Evolutionary conservation across 2,329 filamentous ascomycete species (phyloP).

Genomic region (Trichoderma arundinaceum): DNA sequence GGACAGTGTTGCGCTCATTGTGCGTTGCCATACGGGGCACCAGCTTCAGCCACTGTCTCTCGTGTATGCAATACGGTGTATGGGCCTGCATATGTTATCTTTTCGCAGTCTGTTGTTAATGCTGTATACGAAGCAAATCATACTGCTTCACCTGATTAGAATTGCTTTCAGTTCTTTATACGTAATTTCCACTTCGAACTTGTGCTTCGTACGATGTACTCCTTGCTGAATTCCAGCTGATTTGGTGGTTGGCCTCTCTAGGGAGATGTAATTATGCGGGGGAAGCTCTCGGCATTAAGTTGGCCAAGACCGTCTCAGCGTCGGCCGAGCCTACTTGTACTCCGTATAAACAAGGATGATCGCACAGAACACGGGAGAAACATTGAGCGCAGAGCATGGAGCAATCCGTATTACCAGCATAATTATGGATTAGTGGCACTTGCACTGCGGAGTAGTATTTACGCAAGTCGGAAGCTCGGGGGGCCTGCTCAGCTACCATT

Average conservation of each 20-base stretch:
- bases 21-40: too few species aligned
- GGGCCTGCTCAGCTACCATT: neutral
- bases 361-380: neutral
- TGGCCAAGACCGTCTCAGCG: neutral
- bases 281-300: slow-evolving; percentile 1
- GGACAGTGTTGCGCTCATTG: too few species aligned
- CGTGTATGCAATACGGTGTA: too few species aligned
- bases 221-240: neutral
- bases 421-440: neutral
- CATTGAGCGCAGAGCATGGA: neutral
- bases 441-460: neutral
- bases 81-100: too few species aligned
- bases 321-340: slow-evolving; percentile 3
- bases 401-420: neutral
- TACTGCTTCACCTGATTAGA: too few species aligned
- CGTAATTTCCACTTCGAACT: too few species aligned
- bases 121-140: too few species aligned
- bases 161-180: too few species aligned
- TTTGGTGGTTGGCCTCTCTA: neutral
- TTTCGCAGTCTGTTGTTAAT: too few species aligned
- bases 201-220: too few species aligned
- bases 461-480: neutral
- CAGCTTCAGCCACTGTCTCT: too few species aligned
- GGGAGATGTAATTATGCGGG: slow-evolving; percentile 10
- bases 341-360: neutral